Evolutionary conservation across 2,329 filamentous ascomycete species (phyloP).

Genomic region (Scedosporium minutisporum): DNA sequence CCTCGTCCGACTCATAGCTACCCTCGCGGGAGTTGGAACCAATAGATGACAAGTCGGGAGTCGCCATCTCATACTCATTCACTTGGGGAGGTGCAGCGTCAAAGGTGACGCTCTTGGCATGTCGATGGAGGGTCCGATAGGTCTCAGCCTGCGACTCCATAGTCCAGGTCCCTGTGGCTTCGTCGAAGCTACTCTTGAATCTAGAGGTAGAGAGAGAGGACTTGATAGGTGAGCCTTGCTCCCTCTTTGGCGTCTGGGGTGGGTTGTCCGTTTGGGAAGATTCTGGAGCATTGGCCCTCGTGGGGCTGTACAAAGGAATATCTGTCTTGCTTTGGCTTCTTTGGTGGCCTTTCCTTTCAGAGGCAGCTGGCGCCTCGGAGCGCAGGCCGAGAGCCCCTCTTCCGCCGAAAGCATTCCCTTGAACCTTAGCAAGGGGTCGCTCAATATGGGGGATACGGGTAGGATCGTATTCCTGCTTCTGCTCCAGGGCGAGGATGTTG

Average conservation of each 20-base stretch:
- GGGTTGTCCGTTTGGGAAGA: constrained; percentile 12
- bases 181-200: constrained; percentile 60
- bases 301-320: constrained; percentile 48
- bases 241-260: constrained; percentile 53
- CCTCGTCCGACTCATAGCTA: constrained; percentile 79
- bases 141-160: constrained; percentile 53
- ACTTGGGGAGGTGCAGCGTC: constrained; percentile 87
- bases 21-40: constrained; percentile 85
- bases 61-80: constrained; percentile 97
- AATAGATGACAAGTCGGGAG: constrained; percentile 87
- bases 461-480: constrained; percentile 87
- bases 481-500: constrained; percentile 89
- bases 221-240: constrained; percentile 72
- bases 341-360: constrained; percentile 31
- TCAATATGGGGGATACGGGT: constrained; percentile 68
- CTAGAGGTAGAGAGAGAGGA: constrained; percentile 69
- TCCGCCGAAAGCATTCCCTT: constrained; percentile 60
- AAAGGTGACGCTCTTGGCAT: constrained; percentile 96
- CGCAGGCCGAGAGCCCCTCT: constrained; percentile 43
- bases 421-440: constrained; percentile 68
- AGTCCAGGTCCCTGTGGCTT: constrained; percentile 58
- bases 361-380: constrained; percentile 29
- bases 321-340: constrained; percentile 50
- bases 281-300: constrained; percentile 10
- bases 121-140: constrained; percentile 63